Evolutionary conservation across 2,329 filamentous ascomycete species (phyloP), one percentile per base, ranked within the genome.

Genomic region (Beauveria asiatica): DNA sequence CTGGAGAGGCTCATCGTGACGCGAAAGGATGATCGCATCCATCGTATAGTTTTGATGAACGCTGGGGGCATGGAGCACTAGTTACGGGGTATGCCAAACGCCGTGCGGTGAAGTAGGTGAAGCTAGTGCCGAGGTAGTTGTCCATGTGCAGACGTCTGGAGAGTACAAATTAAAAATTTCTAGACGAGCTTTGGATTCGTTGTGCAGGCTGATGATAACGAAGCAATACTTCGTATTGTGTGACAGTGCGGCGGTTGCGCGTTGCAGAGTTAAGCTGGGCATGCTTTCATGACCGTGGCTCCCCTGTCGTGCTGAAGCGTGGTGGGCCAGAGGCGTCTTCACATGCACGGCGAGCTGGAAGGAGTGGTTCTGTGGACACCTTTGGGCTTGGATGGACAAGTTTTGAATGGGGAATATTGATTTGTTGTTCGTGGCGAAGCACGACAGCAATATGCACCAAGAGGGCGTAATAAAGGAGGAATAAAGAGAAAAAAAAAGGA

Each of bases 291-390:
- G 45, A 19, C 6, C 7, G 19, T 37, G 33, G 11, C n/a, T n/a
- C 46, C 55, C 56, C 56, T 49, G 56, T 58, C 39, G 56, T 27
- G 56, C 56, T 58, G 56, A 58, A 58, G 46, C 25, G n/a, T 58
- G 39, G 55, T 58, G 56, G 56, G 46, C 56, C 56, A 8, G 37
- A 42, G 46, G 23, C 39, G 46, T 19, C 39, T 51, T 58, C 48
- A 44, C 48, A 50, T 58, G 46, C 44, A 57, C 30, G 13, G n/a
- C n/a, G 27, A 46, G 42, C 19, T 37, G 42, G 53, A 33, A 13
- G 19, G 17, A 30, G 33, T 19, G n/a, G 33, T 44, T n/a, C 39
- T 17, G 39, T 51, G 49, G 49, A 25, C 51, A 54, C 51, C 50
- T 25, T 21, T 1, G 46, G 44, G 9, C 8, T 19, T 45, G 25